Base-by-base conservation (phyloP, 176 grass and related monocot species). In the Neostapfia colusana region DNA sequence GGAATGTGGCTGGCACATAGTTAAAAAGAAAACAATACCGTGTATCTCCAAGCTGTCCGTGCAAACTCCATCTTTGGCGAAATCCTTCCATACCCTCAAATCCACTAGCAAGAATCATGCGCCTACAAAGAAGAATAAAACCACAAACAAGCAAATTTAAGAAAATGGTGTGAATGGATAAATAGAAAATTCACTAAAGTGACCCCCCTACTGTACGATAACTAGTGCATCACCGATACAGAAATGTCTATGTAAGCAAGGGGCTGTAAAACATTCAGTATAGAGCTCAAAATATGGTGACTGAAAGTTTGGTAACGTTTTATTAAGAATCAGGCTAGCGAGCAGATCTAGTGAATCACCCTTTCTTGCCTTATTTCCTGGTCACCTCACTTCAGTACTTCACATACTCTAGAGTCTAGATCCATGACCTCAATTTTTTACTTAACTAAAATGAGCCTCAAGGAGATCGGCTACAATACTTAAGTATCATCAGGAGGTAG, bases 81-180 rank as follows among this genome's bases (percentile, higher is more conserved):
- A 93, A 93, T 82, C 91, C 91, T 70, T 93, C 91, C 91, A 93
- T 93, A 41, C 91, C 88, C 84, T 57, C 78, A 70, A 88, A 78
- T 79, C 91, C 91, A 85, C 74, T 88, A 67, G 88, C 88, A 75
- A 93, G 87, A 82, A 93, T 93, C 88, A 93, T 79, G 10, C 78
- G 87, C 77, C 91, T 93, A 67, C 42, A 84, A 24, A 85, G 40
- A 75, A 65, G 25, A 27, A 80, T 42, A 84, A 70, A 57, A 70
- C 10, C 54, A 85, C 27, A 87, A 34, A 17, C 13, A 76, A 56
- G 38, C 5, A 77, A 81, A 37, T 34, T 62, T 7, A 25, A 61
- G 45, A 14, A 80, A 17, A 25, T 7, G 18, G 12, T n/a, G 31
- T 80, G 25, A 31, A 63, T 69, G 44, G 76, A 67, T 63, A 67